Evolutionary conservation across 805 yeast genomes (phyloP), one percentile per base, ranked within the genome.

Genomic region (Yueomyces sinensis): DNA sequence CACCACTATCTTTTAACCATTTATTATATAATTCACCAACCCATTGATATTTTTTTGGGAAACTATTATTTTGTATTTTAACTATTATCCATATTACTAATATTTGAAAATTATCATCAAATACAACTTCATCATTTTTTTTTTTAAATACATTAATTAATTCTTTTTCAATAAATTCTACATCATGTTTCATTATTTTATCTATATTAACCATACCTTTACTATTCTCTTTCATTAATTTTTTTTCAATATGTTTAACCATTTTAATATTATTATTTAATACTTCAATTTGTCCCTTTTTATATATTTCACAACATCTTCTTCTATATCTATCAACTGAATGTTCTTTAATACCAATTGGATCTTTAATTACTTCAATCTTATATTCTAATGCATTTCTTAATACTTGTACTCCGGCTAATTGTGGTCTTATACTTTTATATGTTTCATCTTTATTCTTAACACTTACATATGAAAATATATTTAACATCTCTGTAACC

Each of bases 371-470:
- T 15, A 9, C 13, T 16, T 41, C 42, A n/a, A 33, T 41, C 42
- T 79, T 77, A 9, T 64, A 49, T 29, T 72, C 73, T 6, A 78
- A 43, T 0, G 84, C 78, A 9, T 55, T 52, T 34, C 75, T 62
- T 31, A 78, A 46, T 35, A 66, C 64, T 38, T 73, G 70, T 29
- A 77, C 45, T 0, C 82, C 83, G 17, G 74, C 72, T 9, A 79
- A 54, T 38, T 64, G 60, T 64, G 74, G 66, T 43, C 84, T 62
- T 17, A 72, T 44, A 1, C 70, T 64, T 28, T 61, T 53, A 15
- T 37, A 44, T 2, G 37, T 37, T 33, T 56, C 60, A 4, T 14
- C 14, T 24, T 67, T 72, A 54, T 67, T 66, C 2, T 49, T 39
- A 13, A 1, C 7, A 3, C 43, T 42, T 17, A 60, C 17, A 30